A percentile compares a stretch with the other conserved stretches of the same genome.
Evolutionary conservation across 2,329 filamentous ascomycete species (phyloP).

Genomic region (Ophiostoma sp.): DNA sequence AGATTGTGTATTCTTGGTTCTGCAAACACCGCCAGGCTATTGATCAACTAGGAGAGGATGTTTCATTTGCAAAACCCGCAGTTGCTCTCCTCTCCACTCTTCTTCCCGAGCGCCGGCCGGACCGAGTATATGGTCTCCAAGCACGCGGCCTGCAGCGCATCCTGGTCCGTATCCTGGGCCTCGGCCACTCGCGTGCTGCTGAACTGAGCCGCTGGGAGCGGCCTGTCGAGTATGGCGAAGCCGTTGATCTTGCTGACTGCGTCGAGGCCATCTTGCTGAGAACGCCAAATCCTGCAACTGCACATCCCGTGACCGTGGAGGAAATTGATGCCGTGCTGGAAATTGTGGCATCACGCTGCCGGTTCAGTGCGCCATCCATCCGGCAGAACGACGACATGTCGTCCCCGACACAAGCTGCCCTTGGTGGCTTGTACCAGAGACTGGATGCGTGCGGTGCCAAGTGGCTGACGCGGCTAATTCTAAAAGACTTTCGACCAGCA

Average conservation of each 20-base stretch:
- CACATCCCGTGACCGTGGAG: constrained; percentile 54
- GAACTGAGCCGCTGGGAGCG: constrained; percentile 59
- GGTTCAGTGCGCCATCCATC: constrained; percentile 64
- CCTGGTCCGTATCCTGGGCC: constrained; percentile 60
- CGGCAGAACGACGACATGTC: constrained; percentile 32
- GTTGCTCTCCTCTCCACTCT: constrained; percentile 67
- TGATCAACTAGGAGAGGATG: constrained; percentile 7
- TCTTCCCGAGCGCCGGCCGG: constrained; percentile 67
- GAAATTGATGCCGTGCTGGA: constrained; percentile 64
- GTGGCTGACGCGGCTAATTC: constrained; percentile 75
- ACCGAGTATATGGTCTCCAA: constrained; percentile 71
- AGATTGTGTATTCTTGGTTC: constrained; percentile 62
- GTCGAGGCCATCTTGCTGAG: constrained; percentile 58
- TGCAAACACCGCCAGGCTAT: constrained; percentile 45
- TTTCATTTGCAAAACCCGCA: constrained; percentile 45
- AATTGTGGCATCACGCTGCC: constrained; percentile 60
- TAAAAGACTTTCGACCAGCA: constrained; percentile 70
- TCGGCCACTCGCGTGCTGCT: constrained; percentile 55
- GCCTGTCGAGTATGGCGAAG: constrained; percentile 57
- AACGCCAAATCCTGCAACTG: constrained; percentile 38
- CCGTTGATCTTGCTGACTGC: constrained; percentile 65
- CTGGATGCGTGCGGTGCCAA: constrained; percentile 67
- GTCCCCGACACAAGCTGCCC: constrained; percentile 32
- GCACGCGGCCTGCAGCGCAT: constrained; percentile 56
- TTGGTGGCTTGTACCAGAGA: constrained; percentile 54